Evolutionary conservation across 106 monocot genomes (phyloP).

Genomic region (Hemerocallis citrina): DNA sequence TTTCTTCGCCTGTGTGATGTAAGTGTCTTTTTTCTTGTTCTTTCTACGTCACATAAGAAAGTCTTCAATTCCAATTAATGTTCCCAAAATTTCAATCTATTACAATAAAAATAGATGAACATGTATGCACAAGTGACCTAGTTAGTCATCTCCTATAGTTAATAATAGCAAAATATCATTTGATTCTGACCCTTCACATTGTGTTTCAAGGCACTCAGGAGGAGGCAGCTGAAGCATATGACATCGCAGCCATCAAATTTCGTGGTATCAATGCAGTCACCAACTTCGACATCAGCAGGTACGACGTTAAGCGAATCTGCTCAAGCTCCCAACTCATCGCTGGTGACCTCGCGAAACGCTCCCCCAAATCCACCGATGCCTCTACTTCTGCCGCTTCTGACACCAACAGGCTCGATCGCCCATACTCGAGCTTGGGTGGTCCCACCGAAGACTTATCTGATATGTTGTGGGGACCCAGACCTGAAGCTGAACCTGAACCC

Average conservation of each 20-base stretch:
- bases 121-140: too few species aligned
- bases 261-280: constrained; percentile 70
- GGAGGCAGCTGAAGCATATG: constrained; percentile 85
- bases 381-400: constrained; percentile 31
- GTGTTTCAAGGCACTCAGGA: constrained; percentile 77
- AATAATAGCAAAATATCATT: too few species aligned
- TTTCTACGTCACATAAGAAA: too few species aligned
- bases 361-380: constrained; percentile 1
- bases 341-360: constrained; percentile 35
- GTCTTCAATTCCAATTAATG: too few species aligned
- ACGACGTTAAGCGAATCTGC: constrained; percentile 67
- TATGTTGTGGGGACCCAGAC: background rate
- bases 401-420: background rate
- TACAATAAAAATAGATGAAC: too few species aligned
- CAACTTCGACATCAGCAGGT: constrained; percentile 76
- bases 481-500: background rate
- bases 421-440: background rate
- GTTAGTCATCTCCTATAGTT: too few species aligned
- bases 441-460: background rate
- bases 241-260: constrained; percentile 84
- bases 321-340: constrained; percentile 50
- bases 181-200: too few species aligned
- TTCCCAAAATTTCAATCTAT: too few species aligned
- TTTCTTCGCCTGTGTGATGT: too few species aligned
- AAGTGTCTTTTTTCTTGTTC: too few species aligned